A percentile compares a stretch with the other conserved stretches of the same genome.
Evolutionary conservation across 208 protist species (phyloP).

Genomic region (Crithidia sp.): DNA sequence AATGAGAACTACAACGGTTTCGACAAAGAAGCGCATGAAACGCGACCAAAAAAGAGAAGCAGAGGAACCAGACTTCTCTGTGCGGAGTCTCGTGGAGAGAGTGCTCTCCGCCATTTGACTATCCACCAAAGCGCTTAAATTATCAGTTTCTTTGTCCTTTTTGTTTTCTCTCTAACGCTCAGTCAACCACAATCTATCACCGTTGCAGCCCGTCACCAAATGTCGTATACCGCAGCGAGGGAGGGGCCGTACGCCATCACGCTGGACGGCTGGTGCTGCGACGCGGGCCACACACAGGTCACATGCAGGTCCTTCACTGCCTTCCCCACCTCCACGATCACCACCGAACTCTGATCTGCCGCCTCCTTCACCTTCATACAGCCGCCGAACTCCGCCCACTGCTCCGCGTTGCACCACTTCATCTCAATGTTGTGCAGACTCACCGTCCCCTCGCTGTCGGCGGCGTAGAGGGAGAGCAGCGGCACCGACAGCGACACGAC

Average conservation of each 20-base stretch:
- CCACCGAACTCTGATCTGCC: slow-evolving; percentile 54
- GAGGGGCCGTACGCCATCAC: slow-evolving; percentile 67
- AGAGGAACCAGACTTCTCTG: no score
- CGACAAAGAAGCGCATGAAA: no score
- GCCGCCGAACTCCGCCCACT: slow-evolving; percentile 37
- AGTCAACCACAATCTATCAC: no score
- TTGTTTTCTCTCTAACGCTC: no score
- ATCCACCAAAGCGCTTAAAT: no score
- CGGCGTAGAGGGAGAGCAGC: slow-evolving; percentile 64
- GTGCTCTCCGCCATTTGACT: no score
- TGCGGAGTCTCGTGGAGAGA: no score
- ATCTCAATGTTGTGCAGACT: slow-evolving; percentile 78
- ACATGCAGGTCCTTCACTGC: slow-evolving; percentile 59
- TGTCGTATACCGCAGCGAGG: slow-evolving; percentile 51
- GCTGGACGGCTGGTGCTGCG: slow-evolving; percentile 23
- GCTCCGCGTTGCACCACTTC: slow-evolving; percentile 55
- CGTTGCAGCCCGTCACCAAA: slow-evolving; percentile 12
- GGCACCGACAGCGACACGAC: slow-evolving; percentile 44
- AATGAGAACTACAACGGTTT: no score
- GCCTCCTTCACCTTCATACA: slow-evolving; percentile 34
- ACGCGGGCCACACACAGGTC: slow-evolving; percentile 22
- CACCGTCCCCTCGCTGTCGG: slow-evolving; percentile 62
- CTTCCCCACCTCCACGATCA: slow-evolving; percentile 60
- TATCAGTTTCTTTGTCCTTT: no score
- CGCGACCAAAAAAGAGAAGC: no score